Evolutionary conservation across 208 protist genomes (phyloP).

Genomic region (Trypanosoma lewisi): DNA sequence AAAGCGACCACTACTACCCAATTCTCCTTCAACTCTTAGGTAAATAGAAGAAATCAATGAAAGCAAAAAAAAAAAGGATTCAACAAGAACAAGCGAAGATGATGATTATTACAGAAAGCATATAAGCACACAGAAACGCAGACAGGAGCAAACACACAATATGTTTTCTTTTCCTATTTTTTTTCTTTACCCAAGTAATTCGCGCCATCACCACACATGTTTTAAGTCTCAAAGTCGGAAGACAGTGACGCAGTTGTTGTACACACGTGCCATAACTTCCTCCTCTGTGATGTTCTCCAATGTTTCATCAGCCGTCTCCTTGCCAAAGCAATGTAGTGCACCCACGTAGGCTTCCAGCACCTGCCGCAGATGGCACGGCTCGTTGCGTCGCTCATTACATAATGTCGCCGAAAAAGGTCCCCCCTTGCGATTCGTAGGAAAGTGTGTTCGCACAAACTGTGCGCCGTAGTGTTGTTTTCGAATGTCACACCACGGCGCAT

Average conservation of each 20-base stretch:
- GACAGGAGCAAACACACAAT: slow-evolving; percentile 17
- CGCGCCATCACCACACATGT: too few species aligned
- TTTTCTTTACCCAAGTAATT: not conserved
- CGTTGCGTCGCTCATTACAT: slow-evolving; percentile 89
- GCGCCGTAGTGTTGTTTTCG: slow-evolving; percentile 84
- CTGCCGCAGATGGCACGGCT: slow-evolving; percentile 87
- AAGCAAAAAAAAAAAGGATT: too few species aligned
- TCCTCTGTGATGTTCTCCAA: slow-evolving; percentile 31
- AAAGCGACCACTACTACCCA: not conserved
- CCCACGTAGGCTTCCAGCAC: slow-evolving; percentile 74
- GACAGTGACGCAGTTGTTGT: slow-evolving; percentile 43
- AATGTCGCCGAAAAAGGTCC: slow-evolving; percentile 54
- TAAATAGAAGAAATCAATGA: slow-evolving; percentile 15
- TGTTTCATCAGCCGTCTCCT: slow-evolving; percentile 13
- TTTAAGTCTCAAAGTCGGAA: slow-evolving; percentile 32
- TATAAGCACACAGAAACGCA: too few species aligned
- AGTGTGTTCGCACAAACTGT: slow-evolving; percentile 62
- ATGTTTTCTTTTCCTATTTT: not conserved
- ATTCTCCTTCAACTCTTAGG: not conserved
- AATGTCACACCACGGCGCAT: slow-evolving; percentile 95
- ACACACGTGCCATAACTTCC: slow-evolving; percentile 31
- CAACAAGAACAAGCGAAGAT: too few species aligned
- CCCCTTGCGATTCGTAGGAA: slow-evolving; percentile 54
- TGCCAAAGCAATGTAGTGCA: slow-evolving; percentile 7
- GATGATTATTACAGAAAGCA: too few species aligned